Percentiles rank a stretch among this genome's conserved stretches.
These are phyloP conservation scores for Microbotryum intermedium DNA, from an alignment of 1,284 basidiomycete genomes.

Conservation along the genomic window DNA sequence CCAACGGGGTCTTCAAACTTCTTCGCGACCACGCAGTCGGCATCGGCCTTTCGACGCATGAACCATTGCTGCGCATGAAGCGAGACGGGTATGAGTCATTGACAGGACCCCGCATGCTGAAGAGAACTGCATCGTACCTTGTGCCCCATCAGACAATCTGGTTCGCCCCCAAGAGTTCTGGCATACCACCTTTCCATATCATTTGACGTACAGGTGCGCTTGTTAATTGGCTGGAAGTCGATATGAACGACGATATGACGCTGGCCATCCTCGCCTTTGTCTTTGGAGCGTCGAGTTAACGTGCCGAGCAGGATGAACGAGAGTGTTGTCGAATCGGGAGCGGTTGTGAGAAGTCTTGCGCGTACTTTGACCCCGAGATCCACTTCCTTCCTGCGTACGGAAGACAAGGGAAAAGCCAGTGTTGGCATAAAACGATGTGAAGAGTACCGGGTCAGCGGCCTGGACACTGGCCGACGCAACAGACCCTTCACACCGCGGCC, in stretches of 20 bases:
- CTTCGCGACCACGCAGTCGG: slow-evolving; percentile 83
- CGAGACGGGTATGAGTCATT: background rate
- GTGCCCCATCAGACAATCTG: slow-evolving; percentile 88
- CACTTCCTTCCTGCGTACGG: slow-evolving; percentile 54
- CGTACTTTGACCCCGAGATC: slow-evolving; percentile 63
- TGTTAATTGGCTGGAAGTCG: slow-evolving; percentile 67
- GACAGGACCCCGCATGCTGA: background rate
- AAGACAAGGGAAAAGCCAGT: background rate
- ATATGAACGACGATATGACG: slow-evolving; percentile 67
- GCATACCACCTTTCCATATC: slow-evolving; percentile 92
- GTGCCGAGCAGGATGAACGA: slow-evolving; percentile 81
- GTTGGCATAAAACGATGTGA: background rate
- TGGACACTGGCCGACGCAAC: background rate
- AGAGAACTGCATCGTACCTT: slow-evolving; percentile 49
- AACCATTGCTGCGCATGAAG: slow-evolving; percentile 72
- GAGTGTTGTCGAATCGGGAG: slow-evolving; percentile 86
- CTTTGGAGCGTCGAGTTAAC: slow-evolving; percentile 50
- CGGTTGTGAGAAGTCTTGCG: slow-evolving; percentile 67
- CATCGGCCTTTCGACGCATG: slow-evolving; percentile 68
- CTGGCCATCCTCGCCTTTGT: slow-evolving; percentile 51
- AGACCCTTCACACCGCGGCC: background rate
- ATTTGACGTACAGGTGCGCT: slow-evolving; percentile 57
- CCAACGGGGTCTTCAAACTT: slow-evolving; percentile 79
- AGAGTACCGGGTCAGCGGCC: no score
- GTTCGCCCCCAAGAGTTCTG: slow-evolving; percentile 50